Conservation (phyloP, 2,329 filamentous ascomycete species). For the Arthrocladium fulminans region DNA sequence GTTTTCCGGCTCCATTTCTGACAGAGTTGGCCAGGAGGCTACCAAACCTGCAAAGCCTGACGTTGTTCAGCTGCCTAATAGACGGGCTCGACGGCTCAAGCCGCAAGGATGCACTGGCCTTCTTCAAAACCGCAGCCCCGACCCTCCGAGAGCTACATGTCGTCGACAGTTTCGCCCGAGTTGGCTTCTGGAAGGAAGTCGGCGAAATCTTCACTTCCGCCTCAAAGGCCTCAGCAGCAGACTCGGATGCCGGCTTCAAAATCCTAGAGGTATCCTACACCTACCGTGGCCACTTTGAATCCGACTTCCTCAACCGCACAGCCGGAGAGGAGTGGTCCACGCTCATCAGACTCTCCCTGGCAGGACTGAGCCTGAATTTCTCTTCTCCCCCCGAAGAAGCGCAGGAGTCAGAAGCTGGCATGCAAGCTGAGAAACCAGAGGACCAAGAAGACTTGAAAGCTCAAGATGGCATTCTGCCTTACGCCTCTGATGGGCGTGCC, state of each 20-base stretch:
- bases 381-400: neutral
- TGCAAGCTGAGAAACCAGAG: conserved; percentile 10
- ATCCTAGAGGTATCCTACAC: conserved; percentile 42
- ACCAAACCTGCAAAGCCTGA: conserved; percentile 35
- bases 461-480: conserved; percentile 17
- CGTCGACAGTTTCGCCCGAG: conserved; percentile 39
- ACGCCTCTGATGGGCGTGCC: conserved; percentile 17
- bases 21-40: conserved; percentile 31
- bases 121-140: conserved; percentile 29
- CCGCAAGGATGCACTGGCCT: conserved; percentile 32
- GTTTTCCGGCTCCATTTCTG: conserved; percentile 38
- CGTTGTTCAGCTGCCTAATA: conserved; percentile 40
- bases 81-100: conserved; percentile 34
- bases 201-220: conserved; percentile 18
- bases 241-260: conserved; percentile 27
- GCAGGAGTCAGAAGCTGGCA: conserved; percentile 7
- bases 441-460: conserved; percentile 10
- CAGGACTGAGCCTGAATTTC: conserved; percentile 17
- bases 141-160: conserved; percentile 37
- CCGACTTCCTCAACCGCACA: conserved; percentile 35
- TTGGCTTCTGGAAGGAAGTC: conserved; percentile 32
- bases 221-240: neutral
- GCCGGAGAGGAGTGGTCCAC: conserved; percentile 20
- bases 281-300: conserved; percentile 36
- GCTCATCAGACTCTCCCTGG: conserved; percentile 13